Conservation (phyloP, 352 stramenopile species). For the Thalassiosira exigua region DNA sequence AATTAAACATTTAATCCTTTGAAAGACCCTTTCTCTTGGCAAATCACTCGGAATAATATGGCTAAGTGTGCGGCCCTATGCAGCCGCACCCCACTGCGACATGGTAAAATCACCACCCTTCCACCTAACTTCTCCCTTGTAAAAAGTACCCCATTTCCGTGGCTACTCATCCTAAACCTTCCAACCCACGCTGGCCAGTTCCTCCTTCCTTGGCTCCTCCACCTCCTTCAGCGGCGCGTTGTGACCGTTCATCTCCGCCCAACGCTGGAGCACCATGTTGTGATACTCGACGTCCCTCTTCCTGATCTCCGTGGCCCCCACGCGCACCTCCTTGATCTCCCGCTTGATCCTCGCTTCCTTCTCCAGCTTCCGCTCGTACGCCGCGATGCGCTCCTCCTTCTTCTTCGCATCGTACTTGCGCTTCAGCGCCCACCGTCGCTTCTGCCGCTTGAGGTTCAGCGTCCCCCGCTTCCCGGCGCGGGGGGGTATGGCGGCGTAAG, state of each 20-base stretch:
- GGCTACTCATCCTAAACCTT: background rate
- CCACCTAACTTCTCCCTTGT: too few relatives aligned
- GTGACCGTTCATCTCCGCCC: background rate
- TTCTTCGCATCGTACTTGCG: conserved; percentile 68
- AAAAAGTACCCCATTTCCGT: too few relatives aligned
- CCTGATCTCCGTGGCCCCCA: background rate
- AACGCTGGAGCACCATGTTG: background rate
- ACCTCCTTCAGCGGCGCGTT: background rate
- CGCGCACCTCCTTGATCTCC: background rate
- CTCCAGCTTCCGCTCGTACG: conserved; percentile 47
- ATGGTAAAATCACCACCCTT: too few relatives aligned
- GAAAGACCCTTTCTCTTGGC: too few relatives aligned
- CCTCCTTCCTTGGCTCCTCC: background rate
- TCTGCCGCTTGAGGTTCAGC: conserved; percentile 69
- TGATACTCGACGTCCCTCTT: background rate
- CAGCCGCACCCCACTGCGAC: too few relatives aligned
- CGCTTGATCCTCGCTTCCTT: background rate
- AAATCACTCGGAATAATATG: too few relatives aligned
- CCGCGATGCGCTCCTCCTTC: conserved; percentile 59
- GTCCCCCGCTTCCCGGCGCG: conserved; percentile 71
- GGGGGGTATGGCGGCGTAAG: conserved; percentile 70
- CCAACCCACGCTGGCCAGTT: background rate
- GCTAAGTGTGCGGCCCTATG: too few relatives aligned
- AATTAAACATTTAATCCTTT: too few relatives aligned
- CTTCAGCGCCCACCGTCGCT: conserved; percentile 58